phyloP scores from a whole-genome alignment of 768 basidiomycete species.

The Paxillus involutus region DNA sequence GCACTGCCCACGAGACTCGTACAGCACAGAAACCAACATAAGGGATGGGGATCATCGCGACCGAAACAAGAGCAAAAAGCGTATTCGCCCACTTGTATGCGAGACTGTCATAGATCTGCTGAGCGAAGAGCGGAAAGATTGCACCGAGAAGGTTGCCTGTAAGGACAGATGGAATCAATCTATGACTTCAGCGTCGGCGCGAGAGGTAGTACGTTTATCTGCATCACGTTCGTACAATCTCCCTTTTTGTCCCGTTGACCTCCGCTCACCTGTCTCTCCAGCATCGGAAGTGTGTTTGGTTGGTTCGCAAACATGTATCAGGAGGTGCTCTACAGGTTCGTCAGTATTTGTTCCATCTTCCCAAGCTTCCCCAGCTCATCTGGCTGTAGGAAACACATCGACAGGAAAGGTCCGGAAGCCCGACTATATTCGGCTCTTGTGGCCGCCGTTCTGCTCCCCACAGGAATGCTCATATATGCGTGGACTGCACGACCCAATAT shows the following conservation, averaged over 20 bases:
- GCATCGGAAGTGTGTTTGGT: constrained; percentile 56
- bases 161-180: constrained; percentile 43
- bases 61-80: constrained; percentile 52
- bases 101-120: constrained; percentile 55
- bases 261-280: constrained; percentile 24
- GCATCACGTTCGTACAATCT: constrained; percentile 47
- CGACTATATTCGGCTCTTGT: constrained; percentile 58
- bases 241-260: background rate
- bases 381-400: constrained; percentile 27
- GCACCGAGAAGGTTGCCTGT: constrained; percentile 47
- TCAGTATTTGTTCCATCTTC: background rate
- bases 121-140: constrained; percentile 63
- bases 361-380: background rate
- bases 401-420: constrained; percentile 50
- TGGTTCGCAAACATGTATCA: constrained; percentile 47
- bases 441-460: constrained; percentile 53
- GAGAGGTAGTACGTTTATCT: constrained; percentile 58
- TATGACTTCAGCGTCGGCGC: constrained; percentile 61
- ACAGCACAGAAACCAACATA: constrained; percentile 39
- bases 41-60: constrained; percentile 58
- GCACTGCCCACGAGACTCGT: background rate
- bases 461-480: constrained; percentile 71
- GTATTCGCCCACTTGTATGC: constrained; percentile 63
- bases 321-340: constrained; percentile 50
- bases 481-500: constrained; percentile 59